Conservation (phyloP, 257 asterid species). For the Solanum arcanum region DNA sequence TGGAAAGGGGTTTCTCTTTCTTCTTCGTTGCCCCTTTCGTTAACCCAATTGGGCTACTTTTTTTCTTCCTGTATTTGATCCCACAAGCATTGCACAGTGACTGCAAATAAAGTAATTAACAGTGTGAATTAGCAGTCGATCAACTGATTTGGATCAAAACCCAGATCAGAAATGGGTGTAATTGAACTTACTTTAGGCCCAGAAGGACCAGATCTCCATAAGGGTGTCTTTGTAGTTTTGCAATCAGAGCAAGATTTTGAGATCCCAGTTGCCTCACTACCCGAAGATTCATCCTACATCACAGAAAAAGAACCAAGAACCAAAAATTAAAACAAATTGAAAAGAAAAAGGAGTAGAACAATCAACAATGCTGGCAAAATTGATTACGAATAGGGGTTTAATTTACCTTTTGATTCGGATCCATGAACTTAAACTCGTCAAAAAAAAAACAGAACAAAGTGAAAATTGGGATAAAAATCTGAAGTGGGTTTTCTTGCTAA, state of each 20-base stretch:
- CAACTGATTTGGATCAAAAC: not conserved
- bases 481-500: not conserved
- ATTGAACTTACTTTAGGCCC: conserved; percentile 50
- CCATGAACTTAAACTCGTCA: conserved; percentile 15
- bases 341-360: not conserved
- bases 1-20: not conserved
- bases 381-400: not conserved
- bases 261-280: conserved; percentile 1
- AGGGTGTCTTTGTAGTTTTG: conserved; percentile 59
- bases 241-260: conserved; percentile 44
- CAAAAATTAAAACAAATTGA: not conserved
- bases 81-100: conserved; percentile 81
- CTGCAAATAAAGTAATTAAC: conserved; percentile 7
- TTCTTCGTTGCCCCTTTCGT: not conserved
- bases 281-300: conserved; percentile 22
- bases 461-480: not conserved
- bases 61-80: conserved; percentile 49
- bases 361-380: not conserved
- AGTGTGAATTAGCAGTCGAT: not conserved
- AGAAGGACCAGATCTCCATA: conserved; percentile 71
- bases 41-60: not conserved
- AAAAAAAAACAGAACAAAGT: not conserved
- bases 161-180: not conserved
- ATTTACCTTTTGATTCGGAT: conserved; percentile 25
- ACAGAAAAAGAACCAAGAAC: not conserved